Conservation (phyloP, 345 rosid species). For the Lepidium africanum region DNA sequence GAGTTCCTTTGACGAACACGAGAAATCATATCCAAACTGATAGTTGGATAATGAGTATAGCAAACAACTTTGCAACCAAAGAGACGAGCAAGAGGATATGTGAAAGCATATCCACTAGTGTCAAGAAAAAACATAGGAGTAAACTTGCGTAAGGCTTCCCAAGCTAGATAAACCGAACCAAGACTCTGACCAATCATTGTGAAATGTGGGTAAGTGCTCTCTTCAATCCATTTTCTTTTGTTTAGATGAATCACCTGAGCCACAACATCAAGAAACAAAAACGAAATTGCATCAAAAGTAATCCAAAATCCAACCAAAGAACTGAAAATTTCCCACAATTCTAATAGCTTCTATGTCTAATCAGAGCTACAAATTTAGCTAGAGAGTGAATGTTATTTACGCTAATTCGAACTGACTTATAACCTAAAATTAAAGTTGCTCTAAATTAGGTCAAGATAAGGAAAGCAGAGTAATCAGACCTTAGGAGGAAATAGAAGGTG, state of each 20-base stretch:
- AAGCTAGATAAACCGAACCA: conserved; percentile 76
- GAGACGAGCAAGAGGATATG: conserved; percentile 82
- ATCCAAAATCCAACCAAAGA: not conserved
- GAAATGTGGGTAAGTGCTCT: conserved; percentile 69
- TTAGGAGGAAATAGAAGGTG: conserved; percentile 54
- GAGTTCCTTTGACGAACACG: conserved; percentile 65
- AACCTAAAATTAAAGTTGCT: not conserved
- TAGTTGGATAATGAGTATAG: conserved; percentile 92
- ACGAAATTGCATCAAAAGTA: not conserved
- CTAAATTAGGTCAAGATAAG: not conserved
- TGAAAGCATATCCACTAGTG: conserved; percentile 89
- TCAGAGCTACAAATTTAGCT: not conserved
- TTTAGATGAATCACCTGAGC: conserved; percentile 67
- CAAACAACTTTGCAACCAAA: conserved; percentile 95
- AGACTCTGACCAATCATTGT: conserved; percentile 97
- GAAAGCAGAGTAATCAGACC: too few species aligned
- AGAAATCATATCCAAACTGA: conserved; percentile 85
- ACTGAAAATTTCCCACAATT: not conserved
- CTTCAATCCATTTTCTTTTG: conserved; percentile 82
- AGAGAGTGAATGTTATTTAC: not conserved
- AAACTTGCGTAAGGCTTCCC: conserved; percentile 85
- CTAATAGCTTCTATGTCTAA: not conserved
- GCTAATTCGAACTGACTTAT: not conserved
- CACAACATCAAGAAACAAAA: not conserved
- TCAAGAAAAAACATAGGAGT: conserved; percentile 68